phyloP scores from a whole-genome alignment of 1,139 yeast species.

The Candida tetrigidarum region DNA sequence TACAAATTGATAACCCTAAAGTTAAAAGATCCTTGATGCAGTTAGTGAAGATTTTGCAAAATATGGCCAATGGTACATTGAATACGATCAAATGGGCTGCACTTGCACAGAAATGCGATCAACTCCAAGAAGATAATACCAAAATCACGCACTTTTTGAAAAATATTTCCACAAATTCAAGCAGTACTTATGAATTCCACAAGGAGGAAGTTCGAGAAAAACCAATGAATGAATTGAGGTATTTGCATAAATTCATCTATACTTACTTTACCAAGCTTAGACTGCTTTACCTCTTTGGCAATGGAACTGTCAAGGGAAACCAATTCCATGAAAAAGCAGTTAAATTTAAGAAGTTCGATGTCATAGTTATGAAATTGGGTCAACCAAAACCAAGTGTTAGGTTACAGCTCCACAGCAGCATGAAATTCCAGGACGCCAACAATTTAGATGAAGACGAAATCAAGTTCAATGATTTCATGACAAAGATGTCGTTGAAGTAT shows the following conservation, averaged over 20 bases:
- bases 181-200: constrained; percentile 34
- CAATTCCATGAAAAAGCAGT: constrained; percentile 30
- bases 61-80: constrained; percentile 81
- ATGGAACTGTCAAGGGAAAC: constrained; percentile 24
- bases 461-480: constrained; percentile 74
- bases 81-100: constrained; percentile 64
- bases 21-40: constrained; percentile 78
- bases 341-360: constrained; percentile 33
- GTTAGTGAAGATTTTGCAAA: constrained; percentile 84
- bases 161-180: constrained; percentile 21
- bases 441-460: constrained; percentile 41
- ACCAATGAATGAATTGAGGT: constrained; percentile 54
- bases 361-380: constrained; percentile 35
- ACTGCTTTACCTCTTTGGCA: constrained; percentile 33
- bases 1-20: constrained; percentile 48
- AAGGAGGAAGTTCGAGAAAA: constrained; percentile 19
- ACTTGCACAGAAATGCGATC: constrained; percentile 43
- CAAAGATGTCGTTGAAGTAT: constrained; percentile 62
- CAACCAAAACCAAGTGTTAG: constrained; percentile 49
- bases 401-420: constrained; percentile 56
- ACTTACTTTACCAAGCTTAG: constrained; percentile 62
- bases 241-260: constrained; percentile 69
- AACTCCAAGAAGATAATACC: constrained; percentile 46
- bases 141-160: constrained; percentile 54
- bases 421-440: constrained; percentile 47